Percentiles rank a stretch among this genome's conserved stretches.
Evolutionary conservation across 2,329 filamentous ascomycete genomes (phyloP).

Genomic region (Plectosphaerella plurivora): DNA sequence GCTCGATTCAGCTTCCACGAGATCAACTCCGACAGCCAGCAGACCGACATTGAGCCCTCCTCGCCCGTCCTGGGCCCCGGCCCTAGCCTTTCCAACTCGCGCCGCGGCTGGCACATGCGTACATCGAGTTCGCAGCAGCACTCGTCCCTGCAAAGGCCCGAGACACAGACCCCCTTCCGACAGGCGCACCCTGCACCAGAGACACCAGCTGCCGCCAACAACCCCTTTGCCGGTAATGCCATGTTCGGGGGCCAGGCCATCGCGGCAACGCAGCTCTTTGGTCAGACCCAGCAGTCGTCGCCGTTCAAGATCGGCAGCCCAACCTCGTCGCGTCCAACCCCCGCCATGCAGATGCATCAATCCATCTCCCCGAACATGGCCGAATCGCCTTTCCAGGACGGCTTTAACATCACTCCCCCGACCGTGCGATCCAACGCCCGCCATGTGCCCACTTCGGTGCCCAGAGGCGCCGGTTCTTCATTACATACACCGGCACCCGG

Average conservation of each 20-base stretch:
- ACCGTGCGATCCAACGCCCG: conserved; percentile 18
- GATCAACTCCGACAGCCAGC: neutral
- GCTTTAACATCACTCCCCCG: conserved; percentile 42
- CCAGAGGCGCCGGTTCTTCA: conserved; percentile 15
- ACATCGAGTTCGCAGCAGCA: conserved; percentile 27
- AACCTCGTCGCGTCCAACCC: conserved; percentile 53
- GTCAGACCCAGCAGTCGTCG: conserved; percentile 49
- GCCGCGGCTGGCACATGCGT: conserved; percentile 31
- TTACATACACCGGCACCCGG: neutral
- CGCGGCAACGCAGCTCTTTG: conserved; percentile 48
- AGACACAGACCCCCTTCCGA: conserved; percentile 23
- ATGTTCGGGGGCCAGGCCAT: conserved; percentile 27
- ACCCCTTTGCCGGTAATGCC: conserved; percentile 38
- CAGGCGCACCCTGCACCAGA: conserved; percentile 29
- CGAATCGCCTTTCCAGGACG: conserved; percentile 47
- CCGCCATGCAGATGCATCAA: conserved; percentile 31
- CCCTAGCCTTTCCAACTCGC: conserved; percentile 30
- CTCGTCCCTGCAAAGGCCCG: conserved; percentile 13
- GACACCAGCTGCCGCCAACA: conserved; percentile 44
- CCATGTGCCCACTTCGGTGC: conserved; percentile 32
- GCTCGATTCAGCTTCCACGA: conserved; percentile 24
- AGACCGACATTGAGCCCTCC: conserved; percentile 22
- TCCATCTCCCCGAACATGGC: conserved; percentile 41
- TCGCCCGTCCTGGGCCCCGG: conserved; percentile 18
- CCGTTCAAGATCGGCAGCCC: conserved; percentile 45